A percentile compares a stretch with the other conserved stretches of the same genome.
Conservation (phyloP, 31 red algal genomes). For the Odonthalia washingtoniensis region DNA sequence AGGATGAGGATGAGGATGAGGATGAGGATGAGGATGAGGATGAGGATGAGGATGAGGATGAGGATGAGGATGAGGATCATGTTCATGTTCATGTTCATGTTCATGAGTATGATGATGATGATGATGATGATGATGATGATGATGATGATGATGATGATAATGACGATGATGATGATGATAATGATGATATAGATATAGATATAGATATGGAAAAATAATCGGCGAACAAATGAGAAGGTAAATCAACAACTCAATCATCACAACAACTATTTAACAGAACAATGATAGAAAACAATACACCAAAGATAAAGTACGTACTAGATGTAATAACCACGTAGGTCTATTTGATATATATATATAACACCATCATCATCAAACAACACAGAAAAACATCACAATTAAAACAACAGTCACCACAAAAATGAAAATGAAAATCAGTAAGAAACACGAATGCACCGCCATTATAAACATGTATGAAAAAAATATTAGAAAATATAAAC, state of each 20-base stretch:
- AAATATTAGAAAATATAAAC: constrained; percentile 39
- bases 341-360: constrained; percentile 49
- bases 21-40: too few relatives aligned
- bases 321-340: constrained; percentile 49
- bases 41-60: too few relatives aligned
- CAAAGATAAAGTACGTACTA: constrained; percentile 67
- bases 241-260: too few relatives aligned
- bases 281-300: neutral
- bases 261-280: too few relatives aligned
- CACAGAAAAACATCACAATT: too few relatives aligned
- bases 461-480: constrained; percentile 59
- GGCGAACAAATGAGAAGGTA: too few relatives aligned
- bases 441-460: too few relatives aligned
- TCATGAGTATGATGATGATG: neutral
- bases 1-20: too few relatives aligned
- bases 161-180: neutral
- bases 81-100: neutral
- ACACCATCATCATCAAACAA: too few relatives aligned
- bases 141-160: neutral
- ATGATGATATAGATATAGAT: neutral
- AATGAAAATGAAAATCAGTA: too few relatives aligned
- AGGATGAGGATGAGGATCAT: neutral
- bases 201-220: neutral
- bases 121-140: neutral
- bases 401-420: too few relatives aligned